Percentiles rank a stretch among this genome's conserved stretches.
Conservation (phyloP, 495 filamentous ascomycete species). For the Aspergillus hancockii region DNA sequence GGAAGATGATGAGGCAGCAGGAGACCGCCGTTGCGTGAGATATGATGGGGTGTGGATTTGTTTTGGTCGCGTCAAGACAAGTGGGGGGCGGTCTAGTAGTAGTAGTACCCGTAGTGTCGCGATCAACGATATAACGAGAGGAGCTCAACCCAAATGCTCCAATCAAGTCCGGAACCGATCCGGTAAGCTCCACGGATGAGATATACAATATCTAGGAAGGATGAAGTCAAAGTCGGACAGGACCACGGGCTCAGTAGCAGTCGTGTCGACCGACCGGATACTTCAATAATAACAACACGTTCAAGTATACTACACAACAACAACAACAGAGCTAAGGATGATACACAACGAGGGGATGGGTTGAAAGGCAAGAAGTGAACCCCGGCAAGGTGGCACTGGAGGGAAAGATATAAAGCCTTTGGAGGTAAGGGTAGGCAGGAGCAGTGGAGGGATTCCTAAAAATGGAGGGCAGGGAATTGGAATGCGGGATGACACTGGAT, state of each 20-base stretch:
- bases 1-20: constrained; percentile 10
- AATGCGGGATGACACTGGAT: not conserved
- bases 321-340: constrained; percentile 1
- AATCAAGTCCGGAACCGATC: not conserved
- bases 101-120: not conserved
- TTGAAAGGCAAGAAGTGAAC: constrained; percentile 6
- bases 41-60: constrained; percentile 16
- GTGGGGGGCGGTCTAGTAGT: constrained; percentile 12
- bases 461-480: constrained; percentile 16
- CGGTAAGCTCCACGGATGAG: not conserved
- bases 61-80: constrained; percentile 24
- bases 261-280: not conserved
- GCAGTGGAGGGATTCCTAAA: constrained; percentile 1
- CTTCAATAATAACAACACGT: constrained; percentile 1
- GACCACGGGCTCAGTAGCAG: constrained; percentile 5
- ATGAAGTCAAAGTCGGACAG: not conserved
- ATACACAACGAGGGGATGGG: constrained; percentile 13
- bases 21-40: not conserved
- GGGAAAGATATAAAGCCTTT: constrained; percentile 10
- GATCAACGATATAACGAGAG: not conserved
- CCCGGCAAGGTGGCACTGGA: constrained; percentile 5
- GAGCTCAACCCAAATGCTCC: not conserved
- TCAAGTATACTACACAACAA: not conserved
- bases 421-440: not conserved
- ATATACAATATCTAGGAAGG: not conserved